A percentile compares a stretch with the other conserved stretches of the same genome.
These are phyloP conservation scores for Macrolepiota fuliginosa DNA, from an alignment of 768 basidiomycete genomes.

Conservation along the genomic window DNA sequence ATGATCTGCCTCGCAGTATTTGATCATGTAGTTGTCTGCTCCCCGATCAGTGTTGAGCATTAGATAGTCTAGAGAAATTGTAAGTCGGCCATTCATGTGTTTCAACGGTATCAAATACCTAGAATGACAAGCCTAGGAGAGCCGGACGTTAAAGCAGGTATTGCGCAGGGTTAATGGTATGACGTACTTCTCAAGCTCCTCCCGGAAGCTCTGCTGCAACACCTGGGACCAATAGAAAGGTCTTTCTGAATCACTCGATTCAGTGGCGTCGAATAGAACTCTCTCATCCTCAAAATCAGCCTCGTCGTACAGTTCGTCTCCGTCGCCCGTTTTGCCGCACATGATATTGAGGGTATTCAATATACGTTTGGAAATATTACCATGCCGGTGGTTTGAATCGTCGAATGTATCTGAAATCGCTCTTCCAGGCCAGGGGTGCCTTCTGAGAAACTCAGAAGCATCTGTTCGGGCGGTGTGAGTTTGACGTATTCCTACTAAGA, in stretches of 20 bases:
- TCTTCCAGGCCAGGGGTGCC: slow-evolving; percentile 86
- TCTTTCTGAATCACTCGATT: slow-evolving; percentile 49
- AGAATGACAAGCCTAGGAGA: slow-evolving; percentile 72
- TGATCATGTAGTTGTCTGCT: slow-evolving; percentile 92
- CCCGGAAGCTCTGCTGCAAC: slow-evolving; percentile 79
- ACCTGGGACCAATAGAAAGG: slow-evolving; percentile 83
- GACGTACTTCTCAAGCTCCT: slow-evolving; percentile 83
- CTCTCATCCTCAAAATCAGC: slow-evolving; percentile 76
- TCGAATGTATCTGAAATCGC: slow-evolving; percentile 84
- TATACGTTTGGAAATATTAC: slow-evolving; percentile 64
- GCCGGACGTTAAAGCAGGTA: slow-evolving; percentile 13
- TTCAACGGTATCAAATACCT: slow-evolving; percentile 37
- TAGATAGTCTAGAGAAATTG: slow-evolving; percentile 60
- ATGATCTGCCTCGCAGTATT: slow-evolving; percentile 79
- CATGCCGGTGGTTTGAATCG: slow-evolving; percentile 76
- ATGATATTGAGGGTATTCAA: slow-evolving; percentile 69
- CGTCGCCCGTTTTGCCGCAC: slow-evolving; percentile 82
- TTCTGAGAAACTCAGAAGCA: slow-evolving; percentile 83
- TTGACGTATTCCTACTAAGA: background rate
- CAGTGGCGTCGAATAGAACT: slow-evolving; percentile 63
- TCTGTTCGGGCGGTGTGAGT: slow-evolving; percentile 40
- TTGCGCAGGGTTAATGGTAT: background rate
- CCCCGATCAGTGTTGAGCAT: slow-evolving; percentile 92
- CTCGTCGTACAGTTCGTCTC: slow-evolving; percentile 66
- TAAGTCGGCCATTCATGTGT: background rate